Conservation (phyloP, 2,329 filamentous ascomycete species). For the Fusarium dimerum region DNA sequence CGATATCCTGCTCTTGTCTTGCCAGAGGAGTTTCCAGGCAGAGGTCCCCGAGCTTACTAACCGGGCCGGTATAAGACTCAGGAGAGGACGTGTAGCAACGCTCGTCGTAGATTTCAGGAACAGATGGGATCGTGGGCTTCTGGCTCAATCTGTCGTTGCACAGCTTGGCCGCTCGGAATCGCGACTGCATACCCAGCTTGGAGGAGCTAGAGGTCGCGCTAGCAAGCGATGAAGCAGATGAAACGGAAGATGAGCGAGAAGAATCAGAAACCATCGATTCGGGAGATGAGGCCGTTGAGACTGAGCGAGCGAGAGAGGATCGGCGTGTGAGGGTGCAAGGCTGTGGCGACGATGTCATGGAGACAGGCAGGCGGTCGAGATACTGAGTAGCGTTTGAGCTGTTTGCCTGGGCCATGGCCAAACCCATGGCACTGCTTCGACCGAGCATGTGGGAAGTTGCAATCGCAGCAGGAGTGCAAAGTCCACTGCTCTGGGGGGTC, state of each 20-base stretch:
- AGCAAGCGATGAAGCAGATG: slow-evolving; percentile 60
- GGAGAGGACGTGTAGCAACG: slow-evolving; percentile 54
- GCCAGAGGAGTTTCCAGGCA: slow-evolving; percentile 50
- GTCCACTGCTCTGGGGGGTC: slow-evolving; percentile 56
- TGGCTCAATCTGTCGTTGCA: slow-evolving; percentile 56
- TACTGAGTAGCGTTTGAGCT: slow-evolving; percentile 48
- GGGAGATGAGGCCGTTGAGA: slow-evolving; percentile 64
- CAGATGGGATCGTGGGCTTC: slow-evolving; percentile 55
- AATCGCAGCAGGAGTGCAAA: slow-evolving; percentile 62
- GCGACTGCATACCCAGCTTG: slow-evolving; percentile 58
- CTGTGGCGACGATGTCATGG: slow-evolving; percentile 53
- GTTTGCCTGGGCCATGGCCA: slow-evolving; percentile 59
- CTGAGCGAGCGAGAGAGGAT: slow-evolving; percentile 63
- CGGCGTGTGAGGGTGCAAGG: slow-evolving; percentile 53
- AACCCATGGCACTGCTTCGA: slow-evolving; percentile 58
- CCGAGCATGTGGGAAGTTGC: slow-evolving; percentile 51
- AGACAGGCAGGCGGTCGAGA: slow-evolving; percentile 54
- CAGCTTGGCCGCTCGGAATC: slow-evolving; percentile 62
- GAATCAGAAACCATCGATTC: slow-evolving; percentile 68
- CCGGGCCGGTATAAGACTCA: slow-evolving; percentile 56
- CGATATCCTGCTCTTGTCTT: slow-evolving; percentile 48
- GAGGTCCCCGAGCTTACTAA: slow-evolving; percentile 53
- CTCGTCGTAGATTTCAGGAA: slow-evolving; percentile 58
- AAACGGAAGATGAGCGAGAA: slow-evolving; percentile 64
- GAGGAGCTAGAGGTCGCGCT: slow-evolving; percentile 59